These are phyloP conservation scores for Lasiosphaeria miniovina DNA, from an alignment of 495 filamentous ascomycete genomes.

Conservation along the genomic window DNA sequence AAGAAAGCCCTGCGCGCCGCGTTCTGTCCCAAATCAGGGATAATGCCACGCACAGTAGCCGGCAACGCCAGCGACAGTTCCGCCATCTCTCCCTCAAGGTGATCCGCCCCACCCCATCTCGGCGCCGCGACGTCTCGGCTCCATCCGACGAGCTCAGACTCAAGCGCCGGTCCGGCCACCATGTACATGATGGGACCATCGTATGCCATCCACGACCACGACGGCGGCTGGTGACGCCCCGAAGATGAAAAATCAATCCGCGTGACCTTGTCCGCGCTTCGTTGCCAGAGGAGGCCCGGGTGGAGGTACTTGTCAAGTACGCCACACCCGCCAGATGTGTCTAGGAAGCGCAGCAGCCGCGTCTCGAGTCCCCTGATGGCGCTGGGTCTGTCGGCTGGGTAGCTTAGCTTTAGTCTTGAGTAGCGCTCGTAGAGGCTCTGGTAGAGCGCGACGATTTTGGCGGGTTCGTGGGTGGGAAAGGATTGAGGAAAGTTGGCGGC, in stretches of 20 bases:
- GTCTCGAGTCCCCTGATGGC: conserved; percentile 26
- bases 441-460: conserved; percentile 21
- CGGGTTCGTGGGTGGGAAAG: conserved; percentile 15
- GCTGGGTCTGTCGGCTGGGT: conserved; percentile 17
- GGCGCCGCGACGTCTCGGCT: too few species aligned
- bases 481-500: conserved; percentile 16
- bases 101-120: too few species aligned
- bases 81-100: too few species aligned
- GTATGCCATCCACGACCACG: conserved; percentile 29
- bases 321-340: conserved; percentile 15
- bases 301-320: conserved; percentile 14
- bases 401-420: conserved; percentile 19
- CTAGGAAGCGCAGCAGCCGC: conserved; percentile 18
- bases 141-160: too few species aligned
- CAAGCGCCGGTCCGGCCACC: too few species aligned
- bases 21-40: too few species aligned
- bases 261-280: neutral
- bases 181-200: conserved; percentile 18
- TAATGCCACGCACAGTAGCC: too few species aligned
- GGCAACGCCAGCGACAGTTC: too few species aligned
- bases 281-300: conserved; percentile 18
- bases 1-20: too few species aligned
- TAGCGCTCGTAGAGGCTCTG: conserved; percentile 26
- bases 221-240: conserved; percentile 11
- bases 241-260: conserved; percentile 7